Evolutionary conservation across 2,329 filamentous ascomycete genomes (phyloP).

Genomic region (Lasiodiplodia theobromae): DNA sequence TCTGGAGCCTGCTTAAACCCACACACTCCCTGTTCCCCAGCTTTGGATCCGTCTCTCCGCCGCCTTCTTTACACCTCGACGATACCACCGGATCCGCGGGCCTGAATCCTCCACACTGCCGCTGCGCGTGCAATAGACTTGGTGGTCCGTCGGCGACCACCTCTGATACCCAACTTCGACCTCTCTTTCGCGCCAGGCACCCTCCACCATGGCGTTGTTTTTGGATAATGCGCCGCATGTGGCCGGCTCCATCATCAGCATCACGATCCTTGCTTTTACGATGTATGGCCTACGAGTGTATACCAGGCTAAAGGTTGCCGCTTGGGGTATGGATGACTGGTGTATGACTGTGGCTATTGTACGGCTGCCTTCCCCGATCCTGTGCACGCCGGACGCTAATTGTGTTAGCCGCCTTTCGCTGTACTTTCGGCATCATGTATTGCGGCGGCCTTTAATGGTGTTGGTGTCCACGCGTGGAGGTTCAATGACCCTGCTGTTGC

Average conservation of each 20-base stretch:
- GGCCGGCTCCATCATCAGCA: slow-evolving; percentile 35
- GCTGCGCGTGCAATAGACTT: slow-evolving; percentile 5
- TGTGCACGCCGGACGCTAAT: slow-evolving; percentile 20
- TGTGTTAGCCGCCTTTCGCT: slow-evolving; percentile 36
- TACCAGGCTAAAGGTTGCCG: slow-evolving; percentile 33
- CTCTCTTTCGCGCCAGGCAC: neutral
- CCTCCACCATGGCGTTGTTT: slow-evolving; percentile 5
- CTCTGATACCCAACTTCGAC: neutral
- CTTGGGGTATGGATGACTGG: slow-evolving; percentile 44
- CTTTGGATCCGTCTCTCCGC: slow-evolving; percentile 12
- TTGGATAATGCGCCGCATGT: slow-evolving; percentile 34
- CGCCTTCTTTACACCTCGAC: neutral
- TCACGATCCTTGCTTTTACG: slow-evolving; percentile 33
- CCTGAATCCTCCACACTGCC: neutral
- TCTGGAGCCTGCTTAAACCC: slow-evolving; percentile 15
- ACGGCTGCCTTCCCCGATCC: neutral
- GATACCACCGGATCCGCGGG: neutral
- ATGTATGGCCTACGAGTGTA: slow-evolving; percentile 35
- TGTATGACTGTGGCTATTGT: slow-evolving; percentile 37
- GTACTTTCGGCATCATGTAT: slow-evolving; percentile 40
- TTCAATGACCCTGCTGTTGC: slow-evolving; percentile 32
- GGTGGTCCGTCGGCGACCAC: neutral
- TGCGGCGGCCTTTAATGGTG: slow-evolving; percentile 41
- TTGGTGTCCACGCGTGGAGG: slow-evolving; percentile 42
- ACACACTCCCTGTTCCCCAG: slow-evolving; percentile 9